Evolutionary conservation across 2,329 filamentous ascomycete genomes (phyloP).

Genomic region (Fusarium verticillioides): DNA sequence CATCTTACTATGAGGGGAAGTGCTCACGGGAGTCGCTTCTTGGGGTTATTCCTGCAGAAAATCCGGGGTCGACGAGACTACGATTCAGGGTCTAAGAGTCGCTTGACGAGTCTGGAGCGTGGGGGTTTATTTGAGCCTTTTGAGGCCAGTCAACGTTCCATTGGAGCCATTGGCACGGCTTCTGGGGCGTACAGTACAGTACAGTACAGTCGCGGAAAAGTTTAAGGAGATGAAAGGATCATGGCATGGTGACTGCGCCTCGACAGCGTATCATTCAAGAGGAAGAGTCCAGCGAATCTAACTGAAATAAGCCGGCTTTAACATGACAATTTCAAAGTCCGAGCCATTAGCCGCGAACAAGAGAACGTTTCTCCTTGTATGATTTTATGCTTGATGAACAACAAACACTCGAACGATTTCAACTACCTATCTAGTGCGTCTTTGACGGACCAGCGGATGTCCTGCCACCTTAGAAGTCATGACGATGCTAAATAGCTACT

Average conservation of each 20-base stretch:
- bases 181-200: background rate
- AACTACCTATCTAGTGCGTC: background rate
- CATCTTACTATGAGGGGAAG: conserved; percentile 26
- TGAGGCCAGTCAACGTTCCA: conserved; percentile 9
- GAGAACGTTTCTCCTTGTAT: background rate
- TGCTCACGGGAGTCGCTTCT: conserved; percentile 29
- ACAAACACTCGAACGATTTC: background rate
- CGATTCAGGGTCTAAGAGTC: conserved; percentile 24
- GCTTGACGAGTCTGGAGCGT: conserved; percentile 22
- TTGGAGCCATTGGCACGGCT: background rate
- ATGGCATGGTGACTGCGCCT: conserved; percentile 24
- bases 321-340: background rate
- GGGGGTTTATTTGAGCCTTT: conserved; percentile 28
- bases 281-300: background rate
- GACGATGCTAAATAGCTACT: background rate
- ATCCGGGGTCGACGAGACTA: conserved; percentile 37
- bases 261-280: conserved; percentile 22
- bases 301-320: conserved; percentile 1
- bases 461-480: background rate
- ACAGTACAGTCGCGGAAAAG: conserved; percentile 10
- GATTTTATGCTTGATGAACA: background rate
- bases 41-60: conserved; percentile 29
- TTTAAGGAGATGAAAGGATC: background rate
- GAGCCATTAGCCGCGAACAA: background rate
- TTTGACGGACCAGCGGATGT: background rate